Conservation (phyloP, 78 protist genomes). For the Polysphondylium violaceum region DNA sequence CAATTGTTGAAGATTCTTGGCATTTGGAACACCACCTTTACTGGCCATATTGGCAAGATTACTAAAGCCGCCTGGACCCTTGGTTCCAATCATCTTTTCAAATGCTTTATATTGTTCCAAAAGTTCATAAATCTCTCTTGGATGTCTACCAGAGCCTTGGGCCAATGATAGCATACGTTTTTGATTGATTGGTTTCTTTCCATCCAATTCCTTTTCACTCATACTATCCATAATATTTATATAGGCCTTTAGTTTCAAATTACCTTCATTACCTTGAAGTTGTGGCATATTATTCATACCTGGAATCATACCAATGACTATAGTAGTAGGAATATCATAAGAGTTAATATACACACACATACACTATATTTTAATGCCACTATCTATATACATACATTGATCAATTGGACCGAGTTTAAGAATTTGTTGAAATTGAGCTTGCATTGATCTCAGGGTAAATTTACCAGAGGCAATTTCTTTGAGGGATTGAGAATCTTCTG, state of each 20-base stretch:
- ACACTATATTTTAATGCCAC: too few relatives aligned
- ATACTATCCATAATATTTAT: conserved; percentile 96
- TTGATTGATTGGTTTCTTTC: conserved; percentile 76
- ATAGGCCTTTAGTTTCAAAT: conserved; percentile 87
- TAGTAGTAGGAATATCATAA: conserved; percentile 86
- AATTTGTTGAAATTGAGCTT: conserved; percentile 94
- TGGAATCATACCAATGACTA: conserved; percentile 65
- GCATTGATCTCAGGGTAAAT: conserved; percentile 97
- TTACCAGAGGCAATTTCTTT: conserved; percentile 73
- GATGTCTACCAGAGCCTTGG: conserved; percentile 90
- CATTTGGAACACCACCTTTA: conserved; percentile 47
- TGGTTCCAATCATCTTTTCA: conserved; percentile 35
- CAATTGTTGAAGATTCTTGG: conserved; percentile 70
- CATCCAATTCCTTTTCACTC: conserved; percentile 91
- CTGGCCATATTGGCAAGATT: neutral
- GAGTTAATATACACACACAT: too few relatives aligned
- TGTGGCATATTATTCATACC: conserved; percentile 75
- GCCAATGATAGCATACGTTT: conserved; percentile 86
- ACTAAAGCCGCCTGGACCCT: conserved; percentile 7
- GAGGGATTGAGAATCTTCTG: conserved; percentile 34
- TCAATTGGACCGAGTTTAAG: conserved; percentile 93
- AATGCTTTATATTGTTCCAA: conserved; percentile 86
- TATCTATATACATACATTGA: conserved; percentile 43
- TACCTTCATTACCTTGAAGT: conserved; percentile 75
- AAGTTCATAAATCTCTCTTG: conserved; percentile 88